Evolutionary conservation across 2,329 filamentous ascomycete species (phyloP), one percentile per base, ranked within the genome.

Genomic region (Pseudopithomyces chartarum): DNA sequence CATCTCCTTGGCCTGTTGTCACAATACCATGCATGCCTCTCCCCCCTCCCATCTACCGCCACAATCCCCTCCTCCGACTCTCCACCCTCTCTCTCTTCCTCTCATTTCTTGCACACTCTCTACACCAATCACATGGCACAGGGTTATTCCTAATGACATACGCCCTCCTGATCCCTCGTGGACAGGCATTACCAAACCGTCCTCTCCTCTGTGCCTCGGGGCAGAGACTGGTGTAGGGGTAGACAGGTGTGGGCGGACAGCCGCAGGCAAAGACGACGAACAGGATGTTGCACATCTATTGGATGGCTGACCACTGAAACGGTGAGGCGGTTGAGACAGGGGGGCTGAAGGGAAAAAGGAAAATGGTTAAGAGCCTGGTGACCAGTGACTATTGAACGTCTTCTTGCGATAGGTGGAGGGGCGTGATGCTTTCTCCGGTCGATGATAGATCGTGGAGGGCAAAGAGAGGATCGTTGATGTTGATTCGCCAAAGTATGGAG

Each of bases 201-300:
- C 38, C 38, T 19, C n/a, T 51, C 5, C 47, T 29, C 20, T 11
- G 45, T 1, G 60, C 60, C 2, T 38, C 22, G 3, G 33, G 11
- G 20, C 69, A 70, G 11, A 60, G 55, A 10, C 61, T 58, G 10
- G 65, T 45, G 54, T 68, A 66, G 0, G 67, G 68, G 10, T 42
- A 55, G 12, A 46, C 44, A 2, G 67, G 68, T 10, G 39, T 34
- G 0, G 68, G 64, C 1, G 69, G 66, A 32, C 70, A 73, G n/a
- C 59, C 57, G 54, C 70, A 73, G 8, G 44, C 53, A 13, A 49
- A 43, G 13, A 46, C 39, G n/a, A 49, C 34, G 59, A 69, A 73
- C 43, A 65, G 36, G 29, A 70, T 58, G 26, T 51, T 36, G 52
- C 69, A 73, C 70, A 72, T 73, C 42, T 19, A 22, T 38, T 47